Evolutionary conservation across 148 eudicot species (phyloP), one percentile per base, ranked within the genome.

Genomic region (Chenopodium suecicum): DNA sequence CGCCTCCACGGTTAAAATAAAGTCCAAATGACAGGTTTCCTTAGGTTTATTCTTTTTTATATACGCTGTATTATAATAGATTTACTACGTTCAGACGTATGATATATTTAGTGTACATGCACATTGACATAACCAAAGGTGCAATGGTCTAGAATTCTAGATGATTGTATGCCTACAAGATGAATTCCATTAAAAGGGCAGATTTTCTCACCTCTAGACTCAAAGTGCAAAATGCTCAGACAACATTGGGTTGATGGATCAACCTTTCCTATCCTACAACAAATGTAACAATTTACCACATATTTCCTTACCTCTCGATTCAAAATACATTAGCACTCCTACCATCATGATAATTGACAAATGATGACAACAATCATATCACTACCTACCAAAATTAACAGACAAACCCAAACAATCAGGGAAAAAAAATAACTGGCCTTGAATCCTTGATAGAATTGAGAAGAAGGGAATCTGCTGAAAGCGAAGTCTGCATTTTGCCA

Each of bases 261-360:
- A 73, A 73, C 56, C 70, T 60, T 63, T 9, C 78, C 78, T 74
- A 81, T 9, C 78, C 78, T 74, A 74, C 66, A 81, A 81, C 78
- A 81, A 70, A 37, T 41, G 41, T 37, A 62, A 71, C 77, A 41
- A 58, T 20, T 23, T 60, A n/a, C 54, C 56, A 23, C 73, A 77
- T 41, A 67, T 41, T 73, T 32, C 50, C 25, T 64, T 63, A 4
- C 70, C 60, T 25, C 69, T 58, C 63, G 29, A 48, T 78, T 81
- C 63, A 67, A 74, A 47, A 47, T 75, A 16, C 50, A 63, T 50
- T 37, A 19, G 34, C 27, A 62, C 48, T 72, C 56, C 82, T 80
- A 80, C 46, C 34, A 62, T 65, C 83, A 66, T 23, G 20, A 52
- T 37, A 74, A 47, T 64, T 14, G 65, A 81, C 37, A 34, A 34